Percentiles rank a stretch among this genome's conserved stretches.
Evolutionary conservation across 352 stramenopile species (phyloP).

Genomic region (Thalassiosira sp.): DNA sequence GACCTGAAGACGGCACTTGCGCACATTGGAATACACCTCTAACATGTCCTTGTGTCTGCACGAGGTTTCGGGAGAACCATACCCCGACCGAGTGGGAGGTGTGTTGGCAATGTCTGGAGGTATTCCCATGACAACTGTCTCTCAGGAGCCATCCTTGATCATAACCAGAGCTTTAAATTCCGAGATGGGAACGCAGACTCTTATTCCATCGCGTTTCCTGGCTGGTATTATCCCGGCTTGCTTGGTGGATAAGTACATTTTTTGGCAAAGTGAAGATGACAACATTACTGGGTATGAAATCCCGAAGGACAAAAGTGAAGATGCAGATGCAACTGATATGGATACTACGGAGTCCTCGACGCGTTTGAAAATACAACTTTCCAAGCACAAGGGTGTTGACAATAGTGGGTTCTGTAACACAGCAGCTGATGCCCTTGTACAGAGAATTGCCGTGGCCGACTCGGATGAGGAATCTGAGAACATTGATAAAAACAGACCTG

Average conservation of each 20-base stretch:
- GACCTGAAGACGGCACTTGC: conserved; percentile 90
- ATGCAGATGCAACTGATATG: conserved; percentile 77
- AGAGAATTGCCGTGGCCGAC: conserved; percentile 74
- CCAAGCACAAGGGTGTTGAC: conserved; percentile 73
- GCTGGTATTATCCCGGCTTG: conserved; percentile 92
- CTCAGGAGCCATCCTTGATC: conserved; percentile 86
- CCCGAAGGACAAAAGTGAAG: conserved; percentile 70
- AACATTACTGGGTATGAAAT: conserved; percentile 92
- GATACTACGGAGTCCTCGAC: conserved; percentile 71
- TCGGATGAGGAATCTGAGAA: conserved; percentile 71
- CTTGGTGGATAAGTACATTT: conserved; percentile 94
- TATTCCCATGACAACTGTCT: conserved; percentile 82
- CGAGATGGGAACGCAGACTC: conserved; percentile 84
- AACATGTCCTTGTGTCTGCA: conserved; percentile 92
- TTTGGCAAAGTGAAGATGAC: conserved; percentile 96
- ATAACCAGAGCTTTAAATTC: conserved; percentile 86
- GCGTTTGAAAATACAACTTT: conserved; percentile 79
- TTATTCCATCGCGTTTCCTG: conserved; percentile 90
- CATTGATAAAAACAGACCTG: conserved; percentile 62
- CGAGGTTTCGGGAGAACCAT: conserved; percentile 86
- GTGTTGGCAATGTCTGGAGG: conserved; percentile 83
- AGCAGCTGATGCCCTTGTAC: conserved; percentile 76
- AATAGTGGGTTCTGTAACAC: conserved; percentile 85
- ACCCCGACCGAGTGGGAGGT: conserved; percentile 81
- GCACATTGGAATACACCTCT: conserved; percentile 96